Evolutionary conservation across 1,284 basidiomycete genomes (phyloP).

Genomic region (Heimioporus punctisporus): DNA sequence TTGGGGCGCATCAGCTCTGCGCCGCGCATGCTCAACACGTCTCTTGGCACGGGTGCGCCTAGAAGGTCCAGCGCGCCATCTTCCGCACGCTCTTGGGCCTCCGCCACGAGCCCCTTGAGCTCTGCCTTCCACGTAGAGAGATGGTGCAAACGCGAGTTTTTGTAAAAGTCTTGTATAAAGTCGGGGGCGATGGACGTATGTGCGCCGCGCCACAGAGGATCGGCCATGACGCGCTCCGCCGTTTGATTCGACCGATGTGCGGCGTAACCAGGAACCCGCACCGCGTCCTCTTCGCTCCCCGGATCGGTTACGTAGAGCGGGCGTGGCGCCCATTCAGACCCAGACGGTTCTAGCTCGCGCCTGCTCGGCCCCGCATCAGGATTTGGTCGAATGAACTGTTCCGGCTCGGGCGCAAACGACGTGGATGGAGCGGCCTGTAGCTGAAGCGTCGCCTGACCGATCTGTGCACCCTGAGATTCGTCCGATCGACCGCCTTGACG

Average conservation of each 20-base stretch:
- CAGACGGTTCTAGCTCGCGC: constrained; percentile 2
- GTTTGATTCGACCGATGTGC: constrained; percentile 64
- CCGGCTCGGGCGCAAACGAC: neutral
- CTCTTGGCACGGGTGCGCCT: constrained; percentile 4
- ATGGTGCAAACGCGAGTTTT: constrained; percentile 91
- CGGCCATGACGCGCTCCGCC: constrained; percentile 77
- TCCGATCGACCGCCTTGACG: constrained; percentile 48
- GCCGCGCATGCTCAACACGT: constrained; percentile 58
- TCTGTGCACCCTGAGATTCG: constrained; percentile 47
- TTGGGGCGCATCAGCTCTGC: constrained; percentile 54
- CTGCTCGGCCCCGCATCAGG: constrained; percentile 7
- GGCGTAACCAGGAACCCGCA: constrained; percentile 62
- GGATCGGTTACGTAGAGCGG: constrained; percentile 47
- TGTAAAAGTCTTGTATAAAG: constrained; percentile 92
- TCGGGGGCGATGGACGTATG: constrained; percentile 88
- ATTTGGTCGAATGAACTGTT: too few relatives aligned
- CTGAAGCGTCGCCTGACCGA: constrained; percentile 22
- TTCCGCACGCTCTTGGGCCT: constrained; percentile 77
- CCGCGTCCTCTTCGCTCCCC: constrained; percentile 39
- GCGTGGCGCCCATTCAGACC: constrained; percentile 20
- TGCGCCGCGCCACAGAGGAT: constrained; percentile 82
- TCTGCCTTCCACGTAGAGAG: constrained; percentile 94
- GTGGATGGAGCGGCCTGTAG: constrained; percentile 1
- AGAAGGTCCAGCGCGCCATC: constrained; percentile 26
- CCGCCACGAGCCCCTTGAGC: constrained; percentile 78